A percentile compares a stretch with the other conserved stretches of the same genome.
phyloP scores from a whole-genome alignment of 306 rosid species.

The Heteromeles arbutifolia region DNA sequence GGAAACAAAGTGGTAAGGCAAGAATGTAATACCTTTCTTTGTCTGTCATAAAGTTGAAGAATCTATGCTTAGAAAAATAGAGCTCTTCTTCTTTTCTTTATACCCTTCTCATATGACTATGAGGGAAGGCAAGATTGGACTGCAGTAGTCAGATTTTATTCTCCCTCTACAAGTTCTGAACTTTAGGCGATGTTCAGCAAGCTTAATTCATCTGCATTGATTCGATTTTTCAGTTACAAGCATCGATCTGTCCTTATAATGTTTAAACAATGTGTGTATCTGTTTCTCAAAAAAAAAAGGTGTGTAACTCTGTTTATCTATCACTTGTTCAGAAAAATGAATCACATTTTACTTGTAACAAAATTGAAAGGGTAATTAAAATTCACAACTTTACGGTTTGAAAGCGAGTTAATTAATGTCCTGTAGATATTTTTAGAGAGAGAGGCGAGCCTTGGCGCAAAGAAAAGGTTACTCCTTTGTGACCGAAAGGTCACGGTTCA shows the following conservation, averaged over 20 bases:
- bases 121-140: constrained; percentile 20
- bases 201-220: neutral
- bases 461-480: too few relatives aligned
- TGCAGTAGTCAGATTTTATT: constrained; percentile 15
- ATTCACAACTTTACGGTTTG: neutral
- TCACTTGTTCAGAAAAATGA: neutral
- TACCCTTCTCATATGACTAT: constrained; percentile 11
- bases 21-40: constrained; percentile 76
- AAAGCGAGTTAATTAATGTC: neutral
- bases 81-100: constrained; percentile 29
- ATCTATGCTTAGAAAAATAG: constrained; percentile 38
- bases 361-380: neutral
- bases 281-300: too few relatives aligned
- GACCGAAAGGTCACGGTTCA: too few relatives aligned
- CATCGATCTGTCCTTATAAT: neutral
- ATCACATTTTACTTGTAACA: neutral
- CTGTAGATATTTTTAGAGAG: neutral
- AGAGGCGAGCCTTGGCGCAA: too few relatives aligned
- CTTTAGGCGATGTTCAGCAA: neutral
- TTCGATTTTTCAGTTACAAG: neutral
- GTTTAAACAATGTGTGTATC: neutral
- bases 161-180: constrained; percentile 1
- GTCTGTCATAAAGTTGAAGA: constrained; percentile 54
- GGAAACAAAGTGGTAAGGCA: constrained; percentile 17
- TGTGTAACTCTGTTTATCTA: neutral